Evolutionary conservation across 2,329 filamentous ascomycete species (phyloP).

Genomic region (Dothiorella sarmentorum): DNA sequence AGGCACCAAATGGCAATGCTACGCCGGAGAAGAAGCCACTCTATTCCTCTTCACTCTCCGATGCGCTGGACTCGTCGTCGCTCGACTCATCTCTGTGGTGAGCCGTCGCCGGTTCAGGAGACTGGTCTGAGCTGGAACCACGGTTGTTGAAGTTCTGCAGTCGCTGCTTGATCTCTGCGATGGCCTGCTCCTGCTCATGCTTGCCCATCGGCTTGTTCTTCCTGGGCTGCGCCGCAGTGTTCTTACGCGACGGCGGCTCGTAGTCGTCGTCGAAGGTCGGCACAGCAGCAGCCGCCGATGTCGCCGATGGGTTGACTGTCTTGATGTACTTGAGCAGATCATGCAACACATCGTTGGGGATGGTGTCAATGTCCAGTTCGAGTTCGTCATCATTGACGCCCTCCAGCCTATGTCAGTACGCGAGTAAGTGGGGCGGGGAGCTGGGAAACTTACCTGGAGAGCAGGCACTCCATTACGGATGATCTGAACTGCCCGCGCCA

Average conservation of each 20-base stretch:
- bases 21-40: not conserved
- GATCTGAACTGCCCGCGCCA: slow-evolving; percentile 78
- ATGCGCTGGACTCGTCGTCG: slow-evolving; percentile 54
- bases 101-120: slow-evolving; percentile 30
- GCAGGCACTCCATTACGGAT: slow-evolving; percentile 80
- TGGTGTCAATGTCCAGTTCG: slow-evolving; percentile 63
- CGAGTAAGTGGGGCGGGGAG: too few species aligned
- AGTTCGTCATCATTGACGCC: slow-evolving; percentile 56
- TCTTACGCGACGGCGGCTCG: slow-evolving; percentile 41
- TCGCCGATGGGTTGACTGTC: slow-evolving; percentile 24
- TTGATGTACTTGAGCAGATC: slow-evolving; percentile 56
- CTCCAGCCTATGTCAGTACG: slow-evolving; percentile 18
- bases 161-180: slow-evolving; percentile 60
- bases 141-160: slow-evolving; percentile 40
- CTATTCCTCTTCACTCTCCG: slow-evolving; percentile 50
- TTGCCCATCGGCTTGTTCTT: slow-evolving; percentile 78
- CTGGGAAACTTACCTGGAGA: slow-evolving; percentile 53
- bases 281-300: slow-evolving; percentile 29
- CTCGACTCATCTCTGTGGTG: slow-evolving; percentile 45
- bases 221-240: slow-evolving; percentile 55
- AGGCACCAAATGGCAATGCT: not conserved
- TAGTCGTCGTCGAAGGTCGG: slow-evolving; percentile 48
- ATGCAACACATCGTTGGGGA: slow-evolving; percentile 53
- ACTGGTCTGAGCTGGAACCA: slow-evolving; percentile 46
- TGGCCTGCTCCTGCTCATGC: slow-evolving; percentile 65